Evolutionary conservation across 495 filamentous ascomycete genomes (phyloP).

Genomic region (Zalerion maritima): DNA sequence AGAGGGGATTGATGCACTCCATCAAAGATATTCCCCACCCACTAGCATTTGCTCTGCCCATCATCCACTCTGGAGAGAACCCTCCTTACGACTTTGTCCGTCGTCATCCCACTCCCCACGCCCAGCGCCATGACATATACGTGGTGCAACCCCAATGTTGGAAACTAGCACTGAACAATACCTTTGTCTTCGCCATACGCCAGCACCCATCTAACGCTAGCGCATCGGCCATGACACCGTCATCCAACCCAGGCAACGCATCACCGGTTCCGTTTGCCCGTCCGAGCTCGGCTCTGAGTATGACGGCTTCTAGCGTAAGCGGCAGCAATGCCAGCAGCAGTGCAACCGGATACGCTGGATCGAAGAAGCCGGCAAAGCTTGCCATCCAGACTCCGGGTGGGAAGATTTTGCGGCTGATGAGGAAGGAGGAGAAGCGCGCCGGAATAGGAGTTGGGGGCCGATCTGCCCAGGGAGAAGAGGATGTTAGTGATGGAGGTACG

Average conservation of each 20-base stretch:
- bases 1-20: constrained; percentile 87
- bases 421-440: constrained; percentile 63
- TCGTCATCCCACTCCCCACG: constrained; percentile 91
- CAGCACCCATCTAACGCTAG: constrained; percentile 48
- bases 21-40: constrained; percentile 89
- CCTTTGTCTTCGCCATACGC: constrained; percentile 89
- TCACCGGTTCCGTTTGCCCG: constrained; percentile 60
- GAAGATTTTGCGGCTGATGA: constrained; percentile 80
- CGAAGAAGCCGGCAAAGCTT: constrained; percentile 81
- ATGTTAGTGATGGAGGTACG: constrained; percentile 56
- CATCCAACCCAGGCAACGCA: constrained; percentile 37
- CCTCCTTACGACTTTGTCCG: constrained; percentile 85
- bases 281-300: constrained; percentile 70
- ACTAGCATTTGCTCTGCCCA: constrained; percentile 77
- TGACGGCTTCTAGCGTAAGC: constrained; percentile 50
- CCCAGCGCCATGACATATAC: constrained; percentile 91
- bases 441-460: constrained; percentile 26
- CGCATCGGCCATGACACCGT: constrained; percentile 12
- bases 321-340: constrained; percentile 32
- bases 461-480: constrained; percentile 30
- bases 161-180: constrained; percentile 79
- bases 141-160: constrained; percentile 88
- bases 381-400: constrained; percentile 92
- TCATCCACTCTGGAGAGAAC: constrained; percentile 80
- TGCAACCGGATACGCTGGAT: constrained; percentile 17